Evolutionary conservation across 2,329 filamentous ascomycete species (phyloP).

Genomic region (Peltaster fructicola): DNA sequence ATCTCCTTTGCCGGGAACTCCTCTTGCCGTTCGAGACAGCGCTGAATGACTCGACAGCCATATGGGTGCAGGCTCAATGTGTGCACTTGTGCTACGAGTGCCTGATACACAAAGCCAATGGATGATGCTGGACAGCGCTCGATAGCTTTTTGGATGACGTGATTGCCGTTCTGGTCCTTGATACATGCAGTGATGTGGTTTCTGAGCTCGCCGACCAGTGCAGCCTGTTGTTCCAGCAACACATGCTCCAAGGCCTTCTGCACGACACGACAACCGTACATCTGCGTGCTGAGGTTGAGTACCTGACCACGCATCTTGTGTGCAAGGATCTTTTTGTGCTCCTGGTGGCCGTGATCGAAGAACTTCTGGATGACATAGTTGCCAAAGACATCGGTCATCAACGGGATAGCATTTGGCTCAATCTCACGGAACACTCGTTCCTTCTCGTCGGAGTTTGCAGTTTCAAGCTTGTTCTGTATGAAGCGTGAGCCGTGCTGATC

Average conservation of each 20-base stretch:
- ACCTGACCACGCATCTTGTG: conserved; percentile 79
- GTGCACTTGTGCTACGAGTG: conserved; percentile 58
- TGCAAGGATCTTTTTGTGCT: conserved; percentile 76
- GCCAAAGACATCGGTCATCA: conserved; percentile 94
- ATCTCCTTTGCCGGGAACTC: conserved; percentile 46
- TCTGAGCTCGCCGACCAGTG: conserved; percentile 68
- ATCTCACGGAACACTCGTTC: conserved; percentile 81
- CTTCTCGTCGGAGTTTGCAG: conserved; percentile 90
- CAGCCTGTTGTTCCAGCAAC: conserved; percentile 76
- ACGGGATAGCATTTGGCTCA: conserved; percentile 60
- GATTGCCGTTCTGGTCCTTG: conserved; percentile 82
- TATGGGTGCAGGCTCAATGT: conserved; percentile 62
- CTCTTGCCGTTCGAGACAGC: conserved; percentile 70
- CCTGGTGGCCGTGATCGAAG: conserved; percentile 87
- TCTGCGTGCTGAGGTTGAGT: conserved; percentile 60
- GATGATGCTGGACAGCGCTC: conserved; percentile 60
- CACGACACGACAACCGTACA: conserved; percentile 89
- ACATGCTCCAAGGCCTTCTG: conserved; percentile 91
- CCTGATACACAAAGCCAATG: conserved; percentile 70
- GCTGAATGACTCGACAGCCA: conserved; percentile 83
- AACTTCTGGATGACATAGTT: conserved; percentile 98
- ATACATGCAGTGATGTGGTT: conserved; percentile 59
- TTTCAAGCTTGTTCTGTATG: conserved; percentile 82
- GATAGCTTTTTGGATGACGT: conserved; percentile 89
- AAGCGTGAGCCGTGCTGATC: conserved; percentile 93